These are phyloP conservation scores for Nannochloropsis oceanica DNA, from an alignment of 108 stramenopile species.

Conservation along the genomic window DNA sequence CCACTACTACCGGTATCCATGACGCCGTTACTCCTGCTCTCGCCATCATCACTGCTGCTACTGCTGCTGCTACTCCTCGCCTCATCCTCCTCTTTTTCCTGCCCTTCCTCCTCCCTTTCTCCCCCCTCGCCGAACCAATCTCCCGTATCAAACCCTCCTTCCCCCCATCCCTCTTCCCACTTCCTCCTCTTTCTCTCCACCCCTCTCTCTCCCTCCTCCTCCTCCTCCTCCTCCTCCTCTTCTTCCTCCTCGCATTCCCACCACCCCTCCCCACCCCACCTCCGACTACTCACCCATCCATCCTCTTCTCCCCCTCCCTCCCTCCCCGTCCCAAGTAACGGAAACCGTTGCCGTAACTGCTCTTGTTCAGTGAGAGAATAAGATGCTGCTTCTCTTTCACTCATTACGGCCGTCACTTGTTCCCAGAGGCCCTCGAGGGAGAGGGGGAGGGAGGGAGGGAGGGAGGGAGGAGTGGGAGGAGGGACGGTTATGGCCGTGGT, in stretches of 20 bases:
- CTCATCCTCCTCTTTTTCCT: not conserved
- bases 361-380: not conserved
- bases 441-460: not conserved
- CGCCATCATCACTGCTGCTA: not conserved
- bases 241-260: not conserved
- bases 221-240: not conserved
- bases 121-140: not conserved
- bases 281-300: not conserved
- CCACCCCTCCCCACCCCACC: not conserved
- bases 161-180: not conserved
- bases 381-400: not conserved
- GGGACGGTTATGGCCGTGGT: not conserved
- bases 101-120: not conserved
- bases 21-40: not conserved
- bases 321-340: not conserved
- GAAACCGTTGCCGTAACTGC: not conserved
- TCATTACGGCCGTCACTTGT: not conserved
- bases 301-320: not conserved
- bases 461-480: not conserved
- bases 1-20: not conserved
- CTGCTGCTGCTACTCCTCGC: not conserved
- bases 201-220: not conserved
- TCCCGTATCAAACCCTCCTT: not conserved
- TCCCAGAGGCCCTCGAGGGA: not conserved
- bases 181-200: not conserved